A percentile compares a stretch with the other conserved stretches of the same genome.
These are phyloP conservation scores for Dittrichia graveolens DNA, from an alignment of 129 eudicot genomes.

Conservation along the genomic window DNA sequence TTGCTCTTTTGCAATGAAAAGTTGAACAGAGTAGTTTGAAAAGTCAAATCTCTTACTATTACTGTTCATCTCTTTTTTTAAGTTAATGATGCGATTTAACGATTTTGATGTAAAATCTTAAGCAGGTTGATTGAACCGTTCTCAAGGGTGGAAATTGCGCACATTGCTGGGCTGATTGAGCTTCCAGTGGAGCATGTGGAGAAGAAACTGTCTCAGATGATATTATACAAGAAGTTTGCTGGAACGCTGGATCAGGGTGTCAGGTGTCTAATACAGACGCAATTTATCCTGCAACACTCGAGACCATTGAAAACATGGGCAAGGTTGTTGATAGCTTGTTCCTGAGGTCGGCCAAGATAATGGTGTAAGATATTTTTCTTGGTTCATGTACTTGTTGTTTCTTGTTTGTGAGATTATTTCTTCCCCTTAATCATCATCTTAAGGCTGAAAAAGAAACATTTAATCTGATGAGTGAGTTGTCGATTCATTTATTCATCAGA, in stretches of 20 bases:
- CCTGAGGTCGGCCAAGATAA: slow-evolving; percentile 41
- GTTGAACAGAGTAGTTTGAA: too few species aligned
- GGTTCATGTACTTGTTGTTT: too few species aligned
- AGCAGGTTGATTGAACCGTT: slow-evolving; percentile 85
- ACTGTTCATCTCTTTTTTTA: too few species aligned
- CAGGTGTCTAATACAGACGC: slow-evolving; percentile 74
- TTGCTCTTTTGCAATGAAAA: too few species aligned
- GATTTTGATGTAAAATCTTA: slow-evolving; percentile 11
- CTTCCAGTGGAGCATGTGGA: slow-evolving; percentile 72
- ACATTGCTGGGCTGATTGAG: slow-evolving; percentile 72
- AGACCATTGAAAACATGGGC: slow-evolving; percentile 63
- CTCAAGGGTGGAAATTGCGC: slow-evolving; percentile 77
- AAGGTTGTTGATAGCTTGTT: slow-evolving; percentile 60
- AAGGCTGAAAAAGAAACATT: too few species aligned
- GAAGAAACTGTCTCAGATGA: slow-evolving; percentile 78
- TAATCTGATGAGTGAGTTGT: too few species aligned
- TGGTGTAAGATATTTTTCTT: slow-evolving; percentile 34
- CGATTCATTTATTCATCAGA: too few species aligned
- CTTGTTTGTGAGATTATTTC: too few species aligned
- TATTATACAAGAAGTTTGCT: slow-evolving; percentile 70
- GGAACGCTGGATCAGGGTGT: slow-evolving; percentile 85
- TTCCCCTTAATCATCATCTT: too few species aligned
- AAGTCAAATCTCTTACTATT: too few species aligned
- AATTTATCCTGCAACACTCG: slow-evolving; percentile 65
- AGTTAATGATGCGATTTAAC: too few species aligned